Base-by-base conservation (phyloP, 1,284 basidiomycete species). In the Ganoderma boninense region DNA sequence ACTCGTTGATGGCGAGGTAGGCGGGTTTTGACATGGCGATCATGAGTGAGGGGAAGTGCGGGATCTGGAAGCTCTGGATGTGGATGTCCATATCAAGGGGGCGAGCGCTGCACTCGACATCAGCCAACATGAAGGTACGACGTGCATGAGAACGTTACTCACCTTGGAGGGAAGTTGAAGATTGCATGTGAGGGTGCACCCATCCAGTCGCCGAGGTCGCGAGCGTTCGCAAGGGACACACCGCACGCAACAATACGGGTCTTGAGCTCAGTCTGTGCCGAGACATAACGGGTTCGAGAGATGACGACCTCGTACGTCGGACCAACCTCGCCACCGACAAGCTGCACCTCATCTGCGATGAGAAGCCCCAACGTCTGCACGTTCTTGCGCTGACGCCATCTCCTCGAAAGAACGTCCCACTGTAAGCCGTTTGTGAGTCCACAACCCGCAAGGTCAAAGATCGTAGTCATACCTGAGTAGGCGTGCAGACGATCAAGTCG, bases 1-100 rank as follows among this genome's bases (percentile, higher is more conserved):
- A 92, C 80, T 99, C 97, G 56, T 93, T 85, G 75, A 99, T 95
- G 38, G 97, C 92, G 18, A 99, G 89, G 80, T 99, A 99, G 0
- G 97, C 95, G 0, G 97, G 98, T 81, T 99, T 99, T 35, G 97
- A 97, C 98, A 99, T 99, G 43, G 97, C 90, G 69, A 99, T 95
- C 97, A 99, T 99, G 67, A 99, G 86, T 0, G 96, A 98, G 0
- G 98, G 97, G 90, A 98, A 99, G 79, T 99, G 98, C 13, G 97
- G 95, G 57, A 98, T 95, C 60, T 90, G 92, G 87, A 98, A 99
- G 61, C 93, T 96, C 80, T 99, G 97, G 10, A 99, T 84, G 78
- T 99, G 97, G 62, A 99, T 97, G 75, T 99, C 97, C 90, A 99
- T 94, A 71, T 98, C 97, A 2, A 98, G 85, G 2, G 97, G 97